Conservation (phyloP, 345 rosid species). For the Mercurialis annua region DNA sequence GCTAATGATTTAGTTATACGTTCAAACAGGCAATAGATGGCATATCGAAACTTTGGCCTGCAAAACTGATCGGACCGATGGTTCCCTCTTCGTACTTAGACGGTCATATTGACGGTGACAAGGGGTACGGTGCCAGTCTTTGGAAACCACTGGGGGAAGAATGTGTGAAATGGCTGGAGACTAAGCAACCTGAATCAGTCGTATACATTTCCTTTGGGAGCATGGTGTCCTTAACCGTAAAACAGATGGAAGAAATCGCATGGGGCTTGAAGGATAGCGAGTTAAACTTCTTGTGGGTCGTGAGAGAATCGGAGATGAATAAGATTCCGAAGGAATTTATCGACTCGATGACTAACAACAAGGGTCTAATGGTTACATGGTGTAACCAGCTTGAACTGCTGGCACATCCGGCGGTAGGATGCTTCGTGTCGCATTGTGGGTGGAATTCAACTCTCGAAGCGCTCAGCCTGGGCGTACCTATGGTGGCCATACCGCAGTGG, state of each 20-base stretch:
- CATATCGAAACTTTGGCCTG: constrained; percentile 46
- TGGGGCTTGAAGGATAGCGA: constrained; percentile 44
- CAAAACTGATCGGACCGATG: constrained; percentile 72
- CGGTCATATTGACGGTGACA: constrained; percentile 44
- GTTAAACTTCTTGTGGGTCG: constrained; percentile 59
- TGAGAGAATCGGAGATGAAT: constrained; percentile 46
- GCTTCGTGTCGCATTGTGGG: constrained; percentile 71
- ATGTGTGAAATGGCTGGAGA: constrained; percentile 58
- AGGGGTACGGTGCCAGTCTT: constrained; percentile 61
- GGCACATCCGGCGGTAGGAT: constrained; percentile 44
- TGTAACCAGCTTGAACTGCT: constrained; percentile 67
- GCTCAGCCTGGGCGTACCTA: constrained; percentile 60
- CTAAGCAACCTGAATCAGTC: constrained; percentile 45
- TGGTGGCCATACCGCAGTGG: constrained; percentile 67
- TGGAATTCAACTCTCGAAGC: constrained; percentile 81
- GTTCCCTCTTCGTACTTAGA: constrained; percentile 59
- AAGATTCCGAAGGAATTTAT: constrained; percentile 47
- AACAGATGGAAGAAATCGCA: constrained; percentile 51
- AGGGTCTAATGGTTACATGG: constrained; percentile 54
- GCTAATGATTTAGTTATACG: neutral
- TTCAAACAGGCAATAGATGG: constrained; percentile 38
- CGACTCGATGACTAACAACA: constrained; percentile 39
- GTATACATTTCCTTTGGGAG: constrained; percentile 66
- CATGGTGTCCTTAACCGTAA: constrained; percentile 48
- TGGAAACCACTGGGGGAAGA: constrained; percentile 59